Evolutionary conservation across 305 asterid genomes (phyloP), one percentile per base, ranked within the genome.

Genomic region (Ilex paraguariensis): DNA sequence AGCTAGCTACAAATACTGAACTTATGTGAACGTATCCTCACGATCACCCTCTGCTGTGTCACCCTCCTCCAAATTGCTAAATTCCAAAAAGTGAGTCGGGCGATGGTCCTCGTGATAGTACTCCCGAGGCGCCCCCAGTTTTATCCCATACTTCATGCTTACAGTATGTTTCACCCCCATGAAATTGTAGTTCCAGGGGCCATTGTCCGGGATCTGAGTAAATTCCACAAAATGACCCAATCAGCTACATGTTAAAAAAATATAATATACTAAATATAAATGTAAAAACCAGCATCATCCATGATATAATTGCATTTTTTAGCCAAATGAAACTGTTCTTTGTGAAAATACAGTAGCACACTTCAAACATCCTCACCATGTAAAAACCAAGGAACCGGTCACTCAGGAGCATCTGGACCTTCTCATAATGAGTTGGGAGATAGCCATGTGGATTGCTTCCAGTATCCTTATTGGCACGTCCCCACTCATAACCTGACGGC

Each of bases 331-430:
- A 8, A 36, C 0, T 36, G 3, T 4, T 36, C 9, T 36, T 0
- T 36, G 6, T 5, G 9, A 44, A 36, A 52, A 9, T 16, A 53
- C 64, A 61, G 44, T 48, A 40, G 9, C 12, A 3, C 13, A 31
- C 12, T 13, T 5, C 13, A 49, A n/a, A 15, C 40, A 21, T 54
- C 7, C 61, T 73, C 81, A 93, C 98, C 99, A 94, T 94, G 86
- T 94, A 94, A 69, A 94, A 94, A 57, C 99, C 99, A 5, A 88
- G 90, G 78, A 94, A 94, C n/a, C 99, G 94, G 59, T 94, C 99
- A 76, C 99, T 94, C 61, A 94, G 59, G 30, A 94, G 98, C 99
- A 94, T 94, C 59, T 94, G 99, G 45, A 94, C 99, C 74, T 94
- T 94, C 83, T 94, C 99, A 28, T 91, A 94, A 80, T 86, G 90